Evolutionary conservation across 441 rosid genomes (phyloP).

Genomic region (Adansonia rubrostipa): DNA sequence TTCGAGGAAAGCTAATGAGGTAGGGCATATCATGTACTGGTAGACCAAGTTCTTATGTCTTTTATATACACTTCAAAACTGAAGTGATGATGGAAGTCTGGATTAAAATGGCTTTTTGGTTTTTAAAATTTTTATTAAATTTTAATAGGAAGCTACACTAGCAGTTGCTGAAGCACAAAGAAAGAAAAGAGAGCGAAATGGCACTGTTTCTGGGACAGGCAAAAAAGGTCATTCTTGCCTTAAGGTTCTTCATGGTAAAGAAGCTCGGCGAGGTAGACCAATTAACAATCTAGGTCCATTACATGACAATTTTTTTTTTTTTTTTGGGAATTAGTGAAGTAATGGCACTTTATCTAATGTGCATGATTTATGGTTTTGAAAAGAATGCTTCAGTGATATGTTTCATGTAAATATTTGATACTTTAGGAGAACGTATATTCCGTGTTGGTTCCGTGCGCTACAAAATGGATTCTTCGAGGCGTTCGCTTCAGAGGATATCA

Average conservation of each 20-base stretch:
- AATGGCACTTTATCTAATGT: neutral
- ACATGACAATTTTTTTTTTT: neutral
- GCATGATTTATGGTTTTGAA: slow-evolving; percentile 15
- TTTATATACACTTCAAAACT: slow-evolving; percentile 14
- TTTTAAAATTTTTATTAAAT: slow-evolving; percentile 1
- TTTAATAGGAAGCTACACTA: slow-evolving; percentile 79
- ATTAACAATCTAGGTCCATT: slow-evolving; percentile 29
- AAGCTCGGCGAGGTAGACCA: slow-evolving; percentile 36
- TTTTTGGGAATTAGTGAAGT: neutral
- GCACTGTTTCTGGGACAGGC: slow-evolving; percentile 46
- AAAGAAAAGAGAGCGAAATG: slow-evolving; percentile 65
- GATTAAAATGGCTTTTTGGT: slow-evolving; percentile 24
- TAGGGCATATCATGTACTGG: slow-evolving; percentile 36
- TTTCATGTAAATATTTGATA: slow-evolving; percentile 28
- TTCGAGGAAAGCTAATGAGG: slow-evolving; percentile 93
- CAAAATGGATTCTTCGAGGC: slow-evolving; percentile 93
- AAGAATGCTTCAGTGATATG: slow-evolving; percentile 21
- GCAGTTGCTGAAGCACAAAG: slow-evolving; percentile 86
- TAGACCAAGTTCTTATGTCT: neutral
- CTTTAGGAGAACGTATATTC: slow-evolving; percentile 76
- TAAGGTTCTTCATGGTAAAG: slow-evolving; percentile 46
- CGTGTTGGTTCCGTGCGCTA: slow-evolving; percentile 83
- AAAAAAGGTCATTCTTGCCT: slow-evolving; percentile 50
- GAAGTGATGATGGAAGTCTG: slow-evolving; percentile 19
- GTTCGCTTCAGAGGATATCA: slow-evolving; percentile 89